phyloP scores from a whole-genome alignment of 1,284 basidiomycete species.

The Caloboletus firmus region DNA sequence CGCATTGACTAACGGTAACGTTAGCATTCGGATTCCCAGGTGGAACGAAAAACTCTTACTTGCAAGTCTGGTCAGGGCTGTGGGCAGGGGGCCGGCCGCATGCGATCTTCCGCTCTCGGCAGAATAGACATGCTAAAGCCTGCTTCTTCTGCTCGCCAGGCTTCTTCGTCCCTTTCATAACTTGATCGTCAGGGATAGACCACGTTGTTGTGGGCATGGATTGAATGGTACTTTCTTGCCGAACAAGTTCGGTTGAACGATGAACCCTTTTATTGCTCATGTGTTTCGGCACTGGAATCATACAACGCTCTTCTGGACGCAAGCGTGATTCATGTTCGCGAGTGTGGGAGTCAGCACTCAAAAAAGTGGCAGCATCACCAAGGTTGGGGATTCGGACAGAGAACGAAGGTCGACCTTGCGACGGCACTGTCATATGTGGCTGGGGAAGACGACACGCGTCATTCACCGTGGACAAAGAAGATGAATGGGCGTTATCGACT shows the following conservation, averaged over 20 bases:
- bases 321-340: constrained; percentile 21
- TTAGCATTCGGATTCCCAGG: constrained; percentile 20
- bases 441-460: constrained; percentile 28
- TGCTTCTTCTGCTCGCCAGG: constrained; percentile 41
- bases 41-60: constrained; percentile 29
- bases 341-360: constrained; percentile 16
- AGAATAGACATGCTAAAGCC: constrained; percentile 41
- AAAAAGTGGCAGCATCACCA: constrained; percentile 8
- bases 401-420: constrained; percentile 21
- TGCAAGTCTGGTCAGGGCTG: constrained; percentile 39
- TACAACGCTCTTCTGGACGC: constrained; percentile 28
- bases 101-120: constrained; percentile 41
- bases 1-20: constrained; percentile 44
- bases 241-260: constrained; percentile 31
- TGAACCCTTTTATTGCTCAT: constrained; percentile 33
- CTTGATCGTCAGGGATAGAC: constrained; percentile 37
- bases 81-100: constrained; percentile 39
- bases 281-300: constrained; percentile 23
- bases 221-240: constrained; percentile 30
- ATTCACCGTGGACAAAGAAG: constrained; percentile 23
- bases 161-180: constrained; percentile 37
- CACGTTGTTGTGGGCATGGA: constrained; percentile 36
- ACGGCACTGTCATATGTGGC: constrained; percentile 26
- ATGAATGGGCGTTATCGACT: constrained; percentile 19
- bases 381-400: constrained; percentile 20